Base-by-base conservation (phyloP, 306 rosid genomes). In the Rosa multiflora region DNA sequence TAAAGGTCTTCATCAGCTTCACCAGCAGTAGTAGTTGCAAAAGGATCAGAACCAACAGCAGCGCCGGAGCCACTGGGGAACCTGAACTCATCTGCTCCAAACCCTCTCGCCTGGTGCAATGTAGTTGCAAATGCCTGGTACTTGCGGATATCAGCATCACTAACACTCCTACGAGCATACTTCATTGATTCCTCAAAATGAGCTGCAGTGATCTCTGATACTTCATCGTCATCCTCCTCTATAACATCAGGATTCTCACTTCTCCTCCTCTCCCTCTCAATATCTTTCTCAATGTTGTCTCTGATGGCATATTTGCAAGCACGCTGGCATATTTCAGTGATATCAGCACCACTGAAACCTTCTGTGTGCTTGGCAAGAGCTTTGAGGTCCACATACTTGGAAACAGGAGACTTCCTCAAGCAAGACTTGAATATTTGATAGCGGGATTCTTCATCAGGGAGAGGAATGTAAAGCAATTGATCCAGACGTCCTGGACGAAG, bases 401-500 rank as follows among this genome's bases (percentile, higher is more conserved):
- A 59, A 26, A 79, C 55, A 7, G 83, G 86, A 3, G 86, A 83
- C 73, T 82, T 82, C 63, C 82, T 82, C 75, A 82, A 67, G 52
- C 85, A 82, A 63, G 85, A 58, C 61, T 72, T 82, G 59, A 82
- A 82, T 47, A 82, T 82, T n/a, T 77, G 82, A 61, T 69, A 42
- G 35, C 82, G 78, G 13, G 85, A 82, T 21, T 73, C 78, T 64
- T 82, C 85, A 7, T 82, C 85, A 0, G 85, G 85, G 5, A 82
- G 85, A 44, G 85, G 79, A 68, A 82, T 82, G 44, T 77, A 82
- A 63, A 82, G 78, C 63, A 82, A 62, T 20, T 82, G 85, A 74
- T 86, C 87, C 0, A 86, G 80, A 49, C 89, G 84, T 17, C 89
- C 89, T 37, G 89, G 89, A 8, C 89, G 84, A 15, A 86, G 89